These are phyloP conservation scores for Anthracocystis panici-leucophaei DNA, from an alignment of 1,284 basidiomycete species.

Conservation along the genomic window DNA sequence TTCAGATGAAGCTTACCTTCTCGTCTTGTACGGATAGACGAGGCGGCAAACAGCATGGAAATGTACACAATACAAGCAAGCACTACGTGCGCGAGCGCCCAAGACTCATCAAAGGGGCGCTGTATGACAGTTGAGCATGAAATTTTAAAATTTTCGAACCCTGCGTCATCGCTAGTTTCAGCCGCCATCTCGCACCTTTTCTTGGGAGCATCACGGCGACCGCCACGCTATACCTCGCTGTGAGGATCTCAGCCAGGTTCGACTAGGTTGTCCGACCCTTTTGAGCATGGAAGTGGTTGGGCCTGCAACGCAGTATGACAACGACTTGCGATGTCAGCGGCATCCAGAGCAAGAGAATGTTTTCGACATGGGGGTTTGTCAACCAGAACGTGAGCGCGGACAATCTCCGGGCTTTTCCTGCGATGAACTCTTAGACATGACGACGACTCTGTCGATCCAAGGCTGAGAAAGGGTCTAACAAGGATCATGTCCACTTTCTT, in stretches of 20 bases:
- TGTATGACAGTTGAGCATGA: conserved; percentile 25
- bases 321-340: no score
- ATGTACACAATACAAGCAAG: conserved; percentile 5
- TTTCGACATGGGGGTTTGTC: no score
- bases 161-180: conserved; percentile 19
- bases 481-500: background rate
- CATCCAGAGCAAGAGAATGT: background rate
- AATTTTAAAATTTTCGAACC: conserved; percentile 9
- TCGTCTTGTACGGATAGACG: background rate
- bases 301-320: no score
- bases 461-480: no score
- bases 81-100: background rate
- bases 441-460: no score
- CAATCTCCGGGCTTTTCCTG: background rate
- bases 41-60: background rate
- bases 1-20: no score
- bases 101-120: background rate
- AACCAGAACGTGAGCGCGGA: background rate
- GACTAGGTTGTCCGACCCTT: no score
- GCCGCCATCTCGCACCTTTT: background rate
- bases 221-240: background rate
- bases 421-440: no score
- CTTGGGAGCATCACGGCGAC: background rate
- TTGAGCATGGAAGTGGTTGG: no score
- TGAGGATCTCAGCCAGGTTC: no score